Conservation (phyloP, 768 basidiomycete species). For the Gloeophyllum trabeum region DNA sequence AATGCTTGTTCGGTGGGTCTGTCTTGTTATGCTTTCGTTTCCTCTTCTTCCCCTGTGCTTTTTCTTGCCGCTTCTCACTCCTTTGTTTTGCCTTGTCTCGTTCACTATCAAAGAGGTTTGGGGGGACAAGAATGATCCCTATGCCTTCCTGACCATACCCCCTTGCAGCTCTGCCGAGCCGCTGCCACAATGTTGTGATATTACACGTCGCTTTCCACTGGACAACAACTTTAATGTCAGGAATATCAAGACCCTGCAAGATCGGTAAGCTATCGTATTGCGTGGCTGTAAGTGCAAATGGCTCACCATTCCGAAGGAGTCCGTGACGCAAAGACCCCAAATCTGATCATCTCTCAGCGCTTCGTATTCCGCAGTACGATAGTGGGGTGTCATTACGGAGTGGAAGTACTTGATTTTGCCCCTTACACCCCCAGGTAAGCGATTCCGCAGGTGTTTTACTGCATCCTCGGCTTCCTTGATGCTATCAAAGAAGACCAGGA, state of each 20-base stretch:
- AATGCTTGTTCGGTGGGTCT: too few relatives aligned
- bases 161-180: slow-evolving; percentile 19
- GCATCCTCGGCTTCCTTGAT: slow-evolving; percentile 8
- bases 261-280: not conserved
- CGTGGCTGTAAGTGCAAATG: not conserved
- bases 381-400: slow-evolving; percentile 14
- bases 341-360: slow-evolving; percentile 8
- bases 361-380: slow-evolving; percentile 8
- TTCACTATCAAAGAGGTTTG: slow-evolving; percentile 6
- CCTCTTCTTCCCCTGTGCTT: slow-evolving; percentile 1
- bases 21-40: not conserved
- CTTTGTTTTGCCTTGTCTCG: not conserved
- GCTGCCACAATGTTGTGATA: slow-evolving; percentile 20
- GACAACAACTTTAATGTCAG: slow-evolving; percentile 21
- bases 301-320: slow-evolving; percentile 25
- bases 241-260: slow-evolving; percentile 23
- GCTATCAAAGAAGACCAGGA: slow-evolving; percentile 10
- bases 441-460: slow-evolving; percentile 1
- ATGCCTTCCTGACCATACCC: slow-evolving; percentile 4
- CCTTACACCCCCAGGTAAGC: slow-evolving; percentile 2
- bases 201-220: slow-evolving; percentile 18
- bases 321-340: slow-evolving; percentile 18
- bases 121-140: slow-evolving; percentile 9
- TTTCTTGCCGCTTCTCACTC: slow-evolving; percentile 5
- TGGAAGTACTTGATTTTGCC: slow-evolving; percentile 15